Percentiles rank a stretch among this genome's conserved stretches.
phyloP scores from a whole-genome alignment of 371 early-diverging fungal genomes.

The Mucor ambiguus region DNA sequence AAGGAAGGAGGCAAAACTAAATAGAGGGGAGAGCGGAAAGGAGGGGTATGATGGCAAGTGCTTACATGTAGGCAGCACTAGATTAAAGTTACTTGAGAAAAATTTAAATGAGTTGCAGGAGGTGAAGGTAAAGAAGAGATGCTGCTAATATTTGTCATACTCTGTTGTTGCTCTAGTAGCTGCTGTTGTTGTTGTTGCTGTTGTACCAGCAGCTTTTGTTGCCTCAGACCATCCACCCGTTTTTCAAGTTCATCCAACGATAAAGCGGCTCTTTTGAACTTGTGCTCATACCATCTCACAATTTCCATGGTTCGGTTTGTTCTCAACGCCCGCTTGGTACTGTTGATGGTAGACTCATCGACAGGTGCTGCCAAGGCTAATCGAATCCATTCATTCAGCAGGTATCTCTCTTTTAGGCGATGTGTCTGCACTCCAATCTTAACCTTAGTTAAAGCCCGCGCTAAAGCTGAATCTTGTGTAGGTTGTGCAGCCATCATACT shows the following conservation, averaged over 20 bases:
- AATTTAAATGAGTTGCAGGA: constrained; percentile 3
- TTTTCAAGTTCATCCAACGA: constrained; percentile 38
- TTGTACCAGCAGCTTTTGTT: constrained; percentile 22
- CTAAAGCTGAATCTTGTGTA: constrained; percentile 30
- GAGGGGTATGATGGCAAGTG: background rate
- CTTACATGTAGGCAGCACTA: background rate
- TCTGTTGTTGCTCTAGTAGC: constrained; percentile 14
- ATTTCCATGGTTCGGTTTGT: constrained; percentile 48
- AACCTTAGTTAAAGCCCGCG: constrained; percentile 44
- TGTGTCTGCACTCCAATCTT: constrained; percentile 42
- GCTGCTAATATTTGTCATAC: background rate
- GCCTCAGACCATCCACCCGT: constrained; percentile 41
- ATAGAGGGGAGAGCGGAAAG: no score
- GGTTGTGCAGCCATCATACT: background rate
- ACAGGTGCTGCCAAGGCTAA: constrained; percentile 42
- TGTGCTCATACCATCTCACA: constrained; percentile 50
- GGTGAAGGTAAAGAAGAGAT: constrained; percentile 4
- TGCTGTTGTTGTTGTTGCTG: constrained; percentile 22
- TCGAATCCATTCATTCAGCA: constrained; percentile 52
- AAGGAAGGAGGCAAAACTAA: no score
- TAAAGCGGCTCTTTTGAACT: constrained; percentile 30
- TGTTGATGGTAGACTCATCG: constrained; percentile 38
- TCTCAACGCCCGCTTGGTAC: background rate
- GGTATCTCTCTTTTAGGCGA: constrained; percentile 43
- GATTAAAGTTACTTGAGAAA: constrained; percentile 2